Percentiles rank a stretch among this genome's conserved stretches.
Evolutionary conservation across 2,329 filamentous ascomycete genomes (phyloP).

Genomic region (Penicillium sp.): DNA sequence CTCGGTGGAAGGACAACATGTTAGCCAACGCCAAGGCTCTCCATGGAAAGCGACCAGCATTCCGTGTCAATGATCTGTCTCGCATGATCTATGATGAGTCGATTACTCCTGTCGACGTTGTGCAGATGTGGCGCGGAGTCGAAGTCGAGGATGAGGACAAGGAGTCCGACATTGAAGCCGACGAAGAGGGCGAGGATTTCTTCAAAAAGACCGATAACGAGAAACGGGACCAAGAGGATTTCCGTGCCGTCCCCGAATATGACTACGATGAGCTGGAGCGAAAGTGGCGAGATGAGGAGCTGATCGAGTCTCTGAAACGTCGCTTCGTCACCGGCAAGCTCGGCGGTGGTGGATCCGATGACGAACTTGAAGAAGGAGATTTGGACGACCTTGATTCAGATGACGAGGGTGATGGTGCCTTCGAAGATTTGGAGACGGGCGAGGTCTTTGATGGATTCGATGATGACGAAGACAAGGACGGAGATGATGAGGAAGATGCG

Average conservation of each 20-base stretch:
- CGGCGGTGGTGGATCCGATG: slow-evolving; percentile 58
- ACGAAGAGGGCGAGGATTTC: slow-evolving; percentile 68
- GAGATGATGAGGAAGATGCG: slow-evolving; percentile 57
- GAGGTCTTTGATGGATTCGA: slow-evolving; percentile 53
- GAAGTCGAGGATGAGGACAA: slow-evolving; percentile 61
- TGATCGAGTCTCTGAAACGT: slow-evolving; percentile 71
- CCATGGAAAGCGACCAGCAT: slow-evolving; percentile 70
- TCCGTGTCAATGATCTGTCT: slow-evolving; percentile 78
- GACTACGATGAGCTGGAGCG: slow-evolving; percentile 78
- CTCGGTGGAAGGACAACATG: slow-evolving; percentile 89
- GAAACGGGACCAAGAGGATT: slow-evolving; percentile 61
- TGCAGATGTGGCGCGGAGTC: slow-evolving; percentile 77
- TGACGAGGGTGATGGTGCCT: slow-evolving; percentile 75
- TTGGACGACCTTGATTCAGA: slow-evolving; percentile 57
- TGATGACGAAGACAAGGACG: slow-evolving; percentile 25
- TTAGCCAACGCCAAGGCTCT: slow-evolving; percentile 71
- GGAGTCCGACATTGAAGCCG: slow-evolving; percentile 54
- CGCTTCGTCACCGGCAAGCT: slow-evolving; percentile 74
- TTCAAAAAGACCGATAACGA: slow-evolving; percentile 60
- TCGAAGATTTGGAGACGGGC: slow-evolving; percentile 81
- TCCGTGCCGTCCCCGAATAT: slow-evolving; percentile 74
- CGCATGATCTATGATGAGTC: slow-evolving; percentile 86
- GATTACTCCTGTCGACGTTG: slow-evolving; percentile 72
- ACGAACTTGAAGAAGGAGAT: slow-evolving; percentile 52
- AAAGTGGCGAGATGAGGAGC: slow-evolving; percentile 82